Evolutionary conservation across 495 filamentous ascomycete species (phyloP).

Genomic region (Aspergillus campestris): DNA sequence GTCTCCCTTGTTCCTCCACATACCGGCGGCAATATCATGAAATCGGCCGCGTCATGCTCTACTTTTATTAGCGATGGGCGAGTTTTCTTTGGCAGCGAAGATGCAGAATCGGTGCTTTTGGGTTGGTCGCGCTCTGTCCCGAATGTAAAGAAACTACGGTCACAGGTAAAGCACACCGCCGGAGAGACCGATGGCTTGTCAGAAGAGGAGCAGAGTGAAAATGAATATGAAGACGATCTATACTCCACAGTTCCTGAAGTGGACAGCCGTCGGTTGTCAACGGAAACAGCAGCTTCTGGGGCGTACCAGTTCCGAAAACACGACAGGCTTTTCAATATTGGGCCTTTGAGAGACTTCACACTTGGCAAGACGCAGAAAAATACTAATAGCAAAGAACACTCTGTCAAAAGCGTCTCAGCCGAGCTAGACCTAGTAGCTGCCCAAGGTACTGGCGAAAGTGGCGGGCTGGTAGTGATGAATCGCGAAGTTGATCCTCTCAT

Average conservation of each 20-base stretch:
- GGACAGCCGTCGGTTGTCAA: conserved; percentile 11
- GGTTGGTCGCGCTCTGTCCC: conserved; percentile 61
- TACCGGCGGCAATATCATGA: conserved; percentile 51
- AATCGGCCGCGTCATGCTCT: conserved; percentile 58
- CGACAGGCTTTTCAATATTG: conserved; percentile 68
- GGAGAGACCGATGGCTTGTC: conserved; percentile 34
- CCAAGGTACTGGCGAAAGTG: conserved; percentile 59
- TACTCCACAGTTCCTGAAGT: conserved; percentile 44
- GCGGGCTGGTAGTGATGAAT: conserved; percentile 66
- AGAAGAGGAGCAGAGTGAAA: conserved; percentile 48
- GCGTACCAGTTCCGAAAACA: conserved; percentile 67
- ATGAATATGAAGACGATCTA: conserved; percentile 66
- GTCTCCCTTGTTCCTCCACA: conserved; percentile 54
- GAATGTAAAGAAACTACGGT: conserved; percentile 33
- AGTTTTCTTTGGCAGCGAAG: conserved; percentile 79
- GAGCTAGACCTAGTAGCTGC: conserved; percentile 65
- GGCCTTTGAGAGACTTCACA: conserved; percentile 64
- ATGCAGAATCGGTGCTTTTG: conserved; percentile 72
- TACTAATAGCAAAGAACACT: background rate
- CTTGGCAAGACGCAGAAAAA: conserved; percentile 41
- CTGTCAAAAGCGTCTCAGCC: conserved; percentile 32
- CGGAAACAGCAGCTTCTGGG: conserved; percentile 27
- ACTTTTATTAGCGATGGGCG: conserved; percentile 57
- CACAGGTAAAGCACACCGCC: conserved; percentile 41
- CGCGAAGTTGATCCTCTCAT: conserved; percentile 60